Conservation (phyloP, 306 rosid species). For the Bauhinia variegata region DNA sequence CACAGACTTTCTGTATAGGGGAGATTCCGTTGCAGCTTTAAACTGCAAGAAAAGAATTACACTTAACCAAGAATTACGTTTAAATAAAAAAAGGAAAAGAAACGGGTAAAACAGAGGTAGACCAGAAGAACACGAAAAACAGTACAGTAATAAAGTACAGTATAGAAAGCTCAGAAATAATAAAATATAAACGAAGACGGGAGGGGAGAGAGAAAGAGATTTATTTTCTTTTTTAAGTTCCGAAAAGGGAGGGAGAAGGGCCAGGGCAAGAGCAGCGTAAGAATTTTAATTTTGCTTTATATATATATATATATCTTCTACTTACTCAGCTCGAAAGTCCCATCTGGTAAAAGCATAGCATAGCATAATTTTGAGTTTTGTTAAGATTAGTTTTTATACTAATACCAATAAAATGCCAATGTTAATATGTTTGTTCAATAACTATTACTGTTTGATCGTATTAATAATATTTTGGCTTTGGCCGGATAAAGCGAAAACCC, state of each 20-base stretch:
- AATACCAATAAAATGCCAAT: too few relatives aligned
- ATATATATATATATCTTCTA: too few relatives aligned
- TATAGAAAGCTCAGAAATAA: slow-evolving; percentile 14
- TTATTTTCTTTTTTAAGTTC: not conserved
- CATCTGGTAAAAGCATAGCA: too few relatives aligned
- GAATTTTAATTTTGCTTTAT: slow-evolving; percentile 6
- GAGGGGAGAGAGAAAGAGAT: not conserved
- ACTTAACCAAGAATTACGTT: not conserved
- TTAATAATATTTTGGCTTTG: not conserved
- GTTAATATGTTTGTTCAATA: too few relatives aligned
- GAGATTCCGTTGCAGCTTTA: slow-evolving; percentile 80
- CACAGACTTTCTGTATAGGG: slow-evolving; percentile 48
- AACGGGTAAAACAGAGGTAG: slow-evolving; percentile 44
- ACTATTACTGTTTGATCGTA: too few relatives aligned
- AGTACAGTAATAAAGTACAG: slow-evolving; percentile 44
- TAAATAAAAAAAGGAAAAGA: slow-evolving; percentile 38
- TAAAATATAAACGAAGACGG: not conserved
- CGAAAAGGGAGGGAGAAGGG: not conserved
- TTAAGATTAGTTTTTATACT: not conserved
- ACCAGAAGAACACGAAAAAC: slow-evolving; percentile 65
- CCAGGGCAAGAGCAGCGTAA: not conserved
- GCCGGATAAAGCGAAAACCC: not conserved
- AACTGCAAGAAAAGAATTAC: slow-evolving; percentile 38
- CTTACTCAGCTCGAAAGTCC: too few relatives aligned
- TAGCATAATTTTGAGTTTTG: not conserved